Evolutionary conservation across 1,139 yeast genomes (phyloP), one percentile per base, ranked within the genome.

Genomic region (Debaryomyces robertsiae): DNA sequence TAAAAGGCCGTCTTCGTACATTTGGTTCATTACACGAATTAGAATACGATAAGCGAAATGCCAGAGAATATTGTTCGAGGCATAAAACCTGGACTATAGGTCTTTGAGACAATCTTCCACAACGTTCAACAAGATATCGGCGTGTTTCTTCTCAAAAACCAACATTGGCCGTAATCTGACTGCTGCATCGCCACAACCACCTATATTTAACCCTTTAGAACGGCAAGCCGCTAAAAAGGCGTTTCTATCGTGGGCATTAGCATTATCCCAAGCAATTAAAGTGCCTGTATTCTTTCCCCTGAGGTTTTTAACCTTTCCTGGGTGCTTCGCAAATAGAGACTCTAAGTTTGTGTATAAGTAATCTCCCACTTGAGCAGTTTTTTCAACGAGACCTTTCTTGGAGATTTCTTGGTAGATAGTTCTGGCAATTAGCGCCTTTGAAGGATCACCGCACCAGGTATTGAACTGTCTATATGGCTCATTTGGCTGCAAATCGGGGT

Each of bases 361-460:
- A 47, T 69, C 75, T 54, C 90, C 91, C 25, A 79, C 82, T 50
- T 73, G 63, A 6, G 74, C 70, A 27, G 82, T 76, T 41, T 71
- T 72, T 9, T 63, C 61, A 36, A 79, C 73, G 51, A 84, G 70
- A 46, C 75, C 72, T 44, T 81, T 61, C 50, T 74, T 72, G 14
- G 60, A 56, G 42, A 83, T 71, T 57, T 83, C 85, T 54, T 79
- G 69, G 48, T 77, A 79, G 50, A 84, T 82, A 44, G 84, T 73
- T 53, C 78, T 79, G 32, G 87, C 85, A 48, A 81, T 64, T 41
- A 81, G 65, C 62, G 82, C 81, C 63, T 78, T 78, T 27, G 84
- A 79, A 57, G 90, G 88, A 58, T 84, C 90, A 55, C 90, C 91
- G 65, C 89, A 83, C 91, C 91, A 84, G 47, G 91, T 84, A 75